phyloP scores from a whole-genome alignment of 108 stramenopile genomes.

The Pseudonitzschia pungens region DNA sequence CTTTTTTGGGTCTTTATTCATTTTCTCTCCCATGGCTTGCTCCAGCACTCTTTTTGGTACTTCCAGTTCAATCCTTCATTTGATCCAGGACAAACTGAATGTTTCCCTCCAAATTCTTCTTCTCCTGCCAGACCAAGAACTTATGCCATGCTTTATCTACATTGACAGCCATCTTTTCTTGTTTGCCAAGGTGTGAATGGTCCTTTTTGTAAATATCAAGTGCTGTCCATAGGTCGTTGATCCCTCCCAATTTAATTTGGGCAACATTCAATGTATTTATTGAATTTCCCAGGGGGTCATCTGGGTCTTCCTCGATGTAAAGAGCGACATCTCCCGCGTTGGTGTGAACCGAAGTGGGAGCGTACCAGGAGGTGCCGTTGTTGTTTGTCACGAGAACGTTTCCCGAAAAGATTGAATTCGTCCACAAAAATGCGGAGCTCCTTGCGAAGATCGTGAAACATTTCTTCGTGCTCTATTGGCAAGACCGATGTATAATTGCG shows the following conservation, averaged over 20 bases:
- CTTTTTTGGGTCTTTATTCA: no score
- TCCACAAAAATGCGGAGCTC: conserved; percentile 15
- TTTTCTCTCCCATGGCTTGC: no score
- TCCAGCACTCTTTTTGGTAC: no score
- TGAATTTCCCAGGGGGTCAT: not conserved
- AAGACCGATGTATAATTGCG: not conserved
- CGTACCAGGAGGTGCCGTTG: not conserved
- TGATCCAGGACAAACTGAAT: not conserved
- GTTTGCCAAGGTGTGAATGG: not conserved
- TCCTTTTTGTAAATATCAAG: not conserved
- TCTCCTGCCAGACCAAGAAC: not conserved
- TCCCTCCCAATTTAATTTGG: not conserved
- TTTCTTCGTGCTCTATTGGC: not conserved
- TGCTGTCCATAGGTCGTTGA: conserved; percentile 18
- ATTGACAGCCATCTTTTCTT: not conserved
- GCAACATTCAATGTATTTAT: not conserved
- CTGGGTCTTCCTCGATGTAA: not conserved
- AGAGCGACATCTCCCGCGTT: no score
- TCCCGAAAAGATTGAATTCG: conserved; percentile 16
- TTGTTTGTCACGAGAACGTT: not conserved
- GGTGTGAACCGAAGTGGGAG: no score
- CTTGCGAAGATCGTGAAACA: conserved; percentile 19
- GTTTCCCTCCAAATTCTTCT: not conserved
- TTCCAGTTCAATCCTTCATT: not conserved
- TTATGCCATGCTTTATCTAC: not conserved